phyloP scores from a whole-genome alignment of 805 yeast genomes.

The Wickerhamiella siamensis region DNA sequence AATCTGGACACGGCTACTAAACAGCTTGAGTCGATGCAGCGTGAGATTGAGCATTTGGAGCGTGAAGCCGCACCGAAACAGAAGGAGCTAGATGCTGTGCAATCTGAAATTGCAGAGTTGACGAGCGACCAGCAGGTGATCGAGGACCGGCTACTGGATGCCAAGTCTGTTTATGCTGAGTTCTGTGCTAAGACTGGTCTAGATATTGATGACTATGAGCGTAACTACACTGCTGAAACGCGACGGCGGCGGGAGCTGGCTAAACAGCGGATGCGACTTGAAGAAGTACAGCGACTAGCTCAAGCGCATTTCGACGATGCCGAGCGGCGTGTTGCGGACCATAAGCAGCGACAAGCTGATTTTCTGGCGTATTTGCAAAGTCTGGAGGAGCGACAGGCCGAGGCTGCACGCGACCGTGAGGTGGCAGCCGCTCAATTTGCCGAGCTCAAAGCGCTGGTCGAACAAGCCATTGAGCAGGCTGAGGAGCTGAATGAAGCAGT shows the following conservation, averaged over 20 bases:
- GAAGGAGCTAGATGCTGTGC: background rate
- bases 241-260: slow-evolving; percentile 48
- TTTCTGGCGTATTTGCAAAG: slow-evolving; percentile 12
- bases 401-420: slow-evolving; percentile 16
- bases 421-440: slow-evolving; percentile 9
- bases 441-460: slow-evolving; percentile 14
- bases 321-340: slow-evolving; percentile 29
- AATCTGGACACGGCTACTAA: slow-evolving; percentile 5
- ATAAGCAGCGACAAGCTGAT: slow-evolving; percentile 8
- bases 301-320: slow-evolving; percentile 43
- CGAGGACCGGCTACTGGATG: slow-evolving; percentile 2
- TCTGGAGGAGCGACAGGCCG: slow-evolving; percentile 8
- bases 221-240: slow-evolving; percentile 5
- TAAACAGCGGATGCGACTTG: slow-evolving; percentile 45
- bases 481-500: slow-evolving; percentile 27
- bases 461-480: slow-evolving; percentile 27
- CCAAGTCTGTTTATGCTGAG: slow-evolving; percentile 2
- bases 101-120: slow-evolving; percentile 23
- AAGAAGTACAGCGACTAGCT: slow-evolving; percentile 53
- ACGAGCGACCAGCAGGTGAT: slow-evolving; percentile 14
- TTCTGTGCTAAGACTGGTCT: slow-evolving; percentile 10
- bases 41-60: slow-evolving; percentile 6
- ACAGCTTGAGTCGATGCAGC: slow-evolving; percentile 4
- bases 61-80: background rate
- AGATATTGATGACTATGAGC: slow-evolving; percentile 12